Base-by-base conservation (phyloP, 163 green algal genomes). In the Chlamydomonas reinhardtii region DNA sequence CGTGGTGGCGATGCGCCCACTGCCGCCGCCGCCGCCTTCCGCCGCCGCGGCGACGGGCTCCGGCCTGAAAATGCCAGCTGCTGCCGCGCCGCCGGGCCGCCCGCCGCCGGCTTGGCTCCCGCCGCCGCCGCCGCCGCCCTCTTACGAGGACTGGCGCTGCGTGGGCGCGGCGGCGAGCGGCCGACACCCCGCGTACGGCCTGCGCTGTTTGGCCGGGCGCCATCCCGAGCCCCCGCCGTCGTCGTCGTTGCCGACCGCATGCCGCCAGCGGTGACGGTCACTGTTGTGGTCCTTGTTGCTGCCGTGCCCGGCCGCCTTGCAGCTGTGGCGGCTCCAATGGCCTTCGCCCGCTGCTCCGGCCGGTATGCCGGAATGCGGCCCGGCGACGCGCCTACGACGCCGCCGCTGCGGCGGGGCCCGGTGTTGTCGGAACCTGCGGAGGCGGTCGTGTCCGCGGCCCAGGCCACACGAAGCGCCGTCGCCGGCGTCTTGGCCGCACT, bases 11-110 rank as follows among this genome's bases (percentile, higher is more conserved):
- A 31, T 35, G 76, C 8, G 12, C 32, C 34, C 37, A 35, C 64
- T 29, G 43, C 39, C 43, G 73, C 29, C 4, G 37, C 31, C 31
- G 31, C 31, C 0, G 14, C 35, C n/a, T 35, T 61, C 15, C 65
- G 27, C 70, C 32, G 32, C 79, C 37, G 34, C 52, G 79, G 79
- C n/a, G 79, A 76, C 11, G 79, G 52, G 8, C 29, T 85, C 24
- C 79, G 31, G 12, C 79, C 79, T 0, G 79, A 85, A 16, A 76
- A 77, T 34, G 68, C 39, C 54, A 85, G 79, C 68, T 85, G 79
- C 66, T 77, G 52, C 66, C 48, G 76, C 54, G 75, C 75, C 52
- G n/a, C 31, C 29, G 29, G 16, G 74, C n/a, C 61, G 17, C 14
- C 19, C 24, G 25, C 54, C 37, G 74, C 56, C 12, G 66, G 73